Evolutionary conservation across 2,329 filamentous ascomycete genomes (phyloP).

Genomic region (Neonectria coccinea): DNA sequence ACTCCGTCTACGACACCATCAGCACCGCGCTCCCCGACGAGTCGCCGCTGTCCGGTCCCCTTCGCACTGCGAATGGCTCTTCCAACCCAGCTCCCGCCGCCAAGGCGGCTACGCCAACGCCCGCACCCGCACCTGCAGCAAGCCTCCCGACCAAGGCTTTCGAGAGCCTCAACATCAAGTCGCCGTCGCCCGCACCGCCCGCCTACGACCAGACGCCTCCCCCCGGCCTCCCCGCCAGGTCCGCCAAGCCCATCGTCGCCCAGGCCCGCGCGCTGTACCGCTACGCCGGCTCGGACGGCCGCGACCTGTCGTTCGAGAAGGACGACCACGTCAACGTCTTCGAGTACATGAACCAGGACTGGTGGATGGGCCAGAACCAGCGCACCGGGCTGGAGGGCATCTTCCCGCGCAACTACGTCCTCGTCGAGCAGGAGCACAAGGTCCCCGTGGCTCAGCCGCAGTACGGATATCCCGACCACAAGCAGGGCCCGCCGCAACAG

Average conservation of each 20-base stretch:
- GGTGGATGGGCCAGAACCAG: slow-evolving; percentile 92
- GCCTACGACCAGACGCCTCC: slow-evolving; percentile 63
- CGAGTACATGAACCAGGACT: slow-evolving; percentile 96
- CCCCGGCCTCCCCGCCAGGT: slow-evolving; percentile 56
- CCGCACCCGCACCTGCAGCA: slow-evolving; percentile 34
- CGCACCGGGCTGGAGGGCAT: slow-evolving; percentile 89
- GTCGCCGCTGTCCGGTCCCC: slow-evolving; percentile 66
- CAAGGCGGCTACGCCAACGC: slow-evolving; percentile 39
- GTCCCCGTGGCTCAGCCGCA: slow-evolving; percentile 52
- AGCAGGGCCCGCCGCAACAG: slow-evolving; percentile 58
- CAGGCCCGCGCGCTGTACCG: slow-evolving; percentile 85
- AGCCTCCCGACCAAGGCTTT: slow-evolving; percentile 54
- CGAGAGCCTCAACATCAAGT: slow-evolving; percentile 55
- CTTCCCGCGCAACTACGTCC: slow-evolving; percentile 92
- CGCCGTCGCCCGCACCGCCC: slow-evolving; percentile 58
- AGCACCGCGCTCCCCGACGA: slow-evolving; percentile 79
- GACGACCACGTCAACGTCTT: slow-evolving; percentile 84
- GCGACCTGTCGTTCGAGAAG: slow-evolving; percentile 83
- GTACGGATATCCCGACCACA: slow-evolving; percentile 56
- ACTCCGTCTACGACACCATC: slow-evolving; percentile 80
- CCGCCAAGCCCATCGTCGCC: slow-evolving; percentile 70
- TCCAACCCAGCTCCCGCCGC: slow-evolving; percentile 49
- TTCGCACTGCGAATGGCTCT: slow-evolving; percentile 54
- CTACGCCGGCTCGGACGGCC: slow-evolving; percentile 82
- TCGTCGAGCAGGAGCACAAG: slow-evolving; percentile 73